A percentile compares a stretch with the other conserved stretches of the same genome.
Evolutionary conservation across 371 early-diverging fungal species (phyloP).

Genomic region (Rhizomucor pusillus): DNA sequence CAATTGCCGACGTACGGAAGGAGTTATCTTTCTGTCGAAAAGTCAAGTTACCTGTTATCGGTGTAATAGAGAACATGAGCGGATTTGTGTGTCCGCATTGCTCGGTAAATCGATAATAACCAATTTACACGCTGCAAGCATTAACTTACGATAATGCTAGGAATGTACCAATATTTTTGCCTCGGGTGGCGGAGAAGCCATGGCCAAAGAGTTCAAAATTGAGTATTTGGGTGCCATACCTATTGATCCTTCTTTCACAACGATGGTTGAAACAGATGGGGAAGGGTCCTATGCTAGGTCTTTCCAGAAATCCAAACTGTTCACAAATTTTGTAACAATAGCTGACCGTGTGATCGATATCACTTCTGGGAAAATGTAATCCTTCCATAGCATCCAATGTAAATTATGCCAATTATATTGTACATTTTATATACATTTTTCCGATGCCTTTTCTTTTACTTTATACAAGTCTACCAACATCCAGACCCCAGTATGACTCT

Average conservation of each 20-base stretch:
- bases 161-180: conserved; percentile 94
- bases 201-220: conserved; percentile 79
- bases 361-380: conserved; percentile 6
- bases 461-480: conserved; percentile 26
- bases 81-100: conserved; percentile 91
- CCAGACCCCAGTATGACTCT: conserved; percentile 69
- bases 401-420: background rate
- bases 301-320: conserved; percentile 59
- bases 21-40: conserved; percentile 86
- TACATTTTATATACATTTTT: background rate
- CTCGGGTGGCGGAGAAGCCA: conserved; percentile 87
- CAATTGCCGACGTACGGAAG: conserved; percentile 85
- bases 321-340: conserved; percentile 59
- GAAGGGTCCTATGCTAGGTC: conserved; percentile 49
- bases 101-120: conserved; percentile 61
- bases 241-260: conserved; percentile 78
- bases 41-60: conserved; percentile 76
- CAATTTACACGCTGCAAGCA: conserved; percentile 29
- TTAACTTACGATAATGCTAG: conserved; percentile 30
- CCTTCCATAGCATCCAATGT: background rate
- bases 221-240: conserved; percentile 83
- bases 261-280: conserved; percentile 63
- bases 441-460: background rate
- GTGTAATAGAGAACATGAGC: conserved; percentile 95
- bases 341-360: conserved; percentile 44